Conservation (phyloP, 495 filamentous ascomycete species). For the Bryoglossum gracile region DNA sequence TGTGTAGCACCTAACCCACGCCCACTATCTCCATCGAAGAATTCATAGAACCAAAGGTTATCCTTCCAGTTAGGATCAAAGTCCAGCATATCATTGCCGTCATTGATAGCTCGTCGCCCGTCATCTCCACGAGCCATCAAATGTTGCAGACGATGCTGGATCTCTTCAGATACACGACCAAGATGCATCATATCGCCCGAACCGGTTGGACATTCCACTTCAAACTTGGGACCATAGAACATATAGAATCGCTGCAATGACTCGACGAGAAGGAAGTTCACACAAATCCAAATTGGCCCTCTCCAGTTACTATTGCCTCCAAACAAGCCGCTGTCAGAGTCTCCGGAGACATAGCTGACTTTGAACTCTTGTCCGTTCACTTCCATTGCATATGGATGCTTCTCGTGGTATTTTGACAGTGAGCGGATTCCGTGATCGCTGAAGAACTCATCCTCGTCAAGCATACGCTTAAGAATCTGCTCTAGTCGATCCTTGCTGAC, state of each 20-base stretch:
- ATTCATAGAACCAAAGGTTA: slow-evolving; percentile 92
- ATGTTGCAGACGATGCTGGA: slow-evolving; percentile 92
- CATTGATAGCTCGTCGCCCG: slow-evolving; percentile 80
- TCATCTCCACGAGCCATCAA: slow-evolving; percentile 77
- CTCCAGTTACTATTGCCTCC: slow-evolving; percentile 98
- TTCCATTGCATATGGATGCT: slow-evolving; percentile 89
- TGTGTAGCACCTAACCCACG: slow-evolving; percentile 87
- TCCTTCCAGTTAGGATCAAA: slow-evolving; percentile 90
- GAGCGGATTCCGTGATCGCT: slow-evolving; percentile 87
- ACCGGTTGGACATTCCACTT: slow-evolving; percentile 90
- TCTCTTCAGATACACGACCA: slow-evolving; percentile 90
- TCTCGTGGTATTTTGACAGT: slow-evolving; percentile 85
- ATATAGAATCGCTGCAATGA: slow-evolving; percentile 87
- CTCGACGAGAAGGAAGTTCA: slow-evolving; percentile 93
- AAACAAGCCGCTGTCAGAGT: slow-evolving; percentile 89
- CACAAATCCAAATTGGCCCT: slow-evolving; percentile 87
- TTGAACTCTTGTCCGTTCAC: slow-evolving; percentile 87
- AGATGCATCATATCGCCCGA: slow-evolving; percentile 95
- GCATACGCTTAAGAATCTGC: slow-evolving; percentile 82
- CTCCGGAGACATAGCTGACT: slow-evolving; percentile 85
- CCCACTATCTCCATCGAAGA: slow-evolving; percentile 89
- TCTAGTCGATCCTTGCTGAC: slow-evolving; percentile 83
- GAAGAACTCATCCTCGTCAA: slow-evolving; percentile 90
- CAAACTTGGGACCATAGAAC: slow-evolving; percentile 81
- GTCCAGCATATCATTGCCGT: slow-evolving; percentile 73